Evolutionary conservation across 306 rosid genomes (phyloP).

Genomic region (Ormosia emarginata): DNA sequence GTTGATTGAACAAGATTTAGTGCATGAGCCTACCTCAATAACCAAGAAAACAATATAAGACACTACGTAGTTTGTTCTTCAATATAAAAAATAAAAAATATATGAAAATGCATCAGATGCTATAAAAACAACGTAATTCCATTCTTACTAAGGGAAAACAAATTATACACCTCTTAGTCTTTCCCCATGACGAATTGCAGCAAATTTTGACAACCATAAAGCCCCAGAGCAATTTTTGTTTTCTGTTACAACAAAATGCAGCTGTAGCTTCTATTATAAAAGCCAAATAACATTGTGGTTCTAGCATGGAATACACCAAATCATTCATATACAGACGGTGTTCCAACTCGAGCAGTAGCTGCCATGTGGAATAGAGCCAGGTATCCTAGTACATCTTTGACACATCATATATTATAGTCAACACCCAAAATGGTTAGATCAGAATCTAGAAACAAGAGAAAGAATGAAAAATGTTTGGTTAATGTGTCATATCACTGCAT

Average conservation of each 20-base stretch:
- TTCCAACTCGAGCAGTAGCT: slow-evolving; percentile 16
- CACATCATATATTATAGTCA: slow-evolving; percentile 14
- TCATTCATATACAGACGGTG: slow-evolving; percentile 39
- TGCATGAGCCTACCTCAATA: too few species aligned
- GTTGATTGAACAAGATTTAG: too few species aligned
- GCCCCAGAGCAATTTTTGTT: background rate
- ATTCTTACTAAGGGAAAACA: too few species aligned
- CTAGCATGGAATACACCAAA: slow-evolving; percentile 25
- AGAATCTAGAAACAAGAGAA: slow-evolving; percentile 18
- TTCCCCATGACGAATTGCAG: slow-evolving; percentile 4
- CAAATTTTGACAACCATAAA: background rate
- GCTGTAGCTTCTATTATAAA: background rate
- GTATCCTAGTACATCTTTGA: background rate
- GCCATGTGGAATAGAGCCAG: background rate
- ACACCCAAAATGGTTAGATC: slow-evolving; percentile 32
- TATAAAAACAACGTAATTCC: too few species aligned
- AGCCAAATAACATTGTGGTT: background rate
- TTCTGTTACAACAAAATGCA: slow-evolving; percentile 18
- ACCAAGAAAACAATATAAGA: too few species aligned
- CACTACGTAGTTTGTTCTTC: too few species aligned
- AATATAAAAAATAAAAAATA: too few species aligned
- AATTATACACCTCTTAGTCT: background rate
- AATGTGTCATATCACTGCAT: slow-evolving; percentile 23
- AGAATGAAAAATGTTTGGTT: slow-evolving; percentile 19
- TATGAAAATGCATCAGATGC: too few species aligned